Evolutionary conservation across 1,284 basidiomycete genomes (phyloP), one percentile per base, ranked within the genome.

Genomic region (Cutaneotrichosporon dermatis): DNA sequence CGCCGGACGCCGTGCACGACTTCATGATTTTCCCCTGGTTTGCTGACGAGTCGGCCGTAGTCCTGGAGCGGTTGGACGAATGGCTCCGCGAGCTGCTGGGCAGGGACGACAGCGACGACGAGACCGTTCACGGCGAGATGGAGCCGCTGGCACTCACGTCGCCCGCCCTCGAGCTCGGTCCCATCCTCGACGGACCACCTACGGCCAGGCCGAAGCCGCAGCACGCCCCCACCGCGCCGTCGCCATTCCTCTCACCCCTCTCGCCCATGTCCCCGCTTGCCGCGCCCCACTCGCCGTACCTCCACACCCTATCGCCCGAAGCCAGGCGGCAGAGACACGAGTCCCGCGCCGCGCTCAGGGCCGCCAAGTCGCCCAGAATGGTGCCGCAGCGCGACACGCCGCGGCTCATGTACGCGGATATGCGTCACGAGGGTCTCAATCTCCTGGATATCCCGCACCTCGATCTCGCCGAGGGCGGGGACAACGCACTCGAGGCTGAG

Each of bases 21-120:
- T 76, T 76, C 55, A 64, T 69, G 62, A 74, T 76, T 41, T 77
- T 77, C 55, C 71, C 71, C 3, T 73, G 71, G 69, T 71, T 72
- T 57, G 67, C 66, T 4, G 66, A 66, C 50, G 74, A 77, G 60
- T 63, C 73, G 7, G 65, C 67, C 1, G 52, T 39, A 6, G 65
- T 68, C 11, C 75, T 73, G 40, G 68, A 68, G 55, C 62, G 66
- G 11, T 55, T 75, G 6, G 73, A 76, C 61, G 64, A 49, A 12
- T 76, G 75, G 73, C 59, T 76, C 25, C 58, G 71, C 46, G 63
- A 68, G 4, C 60, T 76, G 8, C 33, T 56, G 7, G 57, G 55
- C n/a, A 60, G 63, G n/a, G 55, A 50, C 5, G 64, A 64, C 15
- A 56, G 35, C 40, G 58, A 55, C 41, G 54, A 60, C 43, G 51